phyloP scores from a whole-genome alignment of 768 basidiomycete genomes.

The Termitomyces heimii region DNA sequence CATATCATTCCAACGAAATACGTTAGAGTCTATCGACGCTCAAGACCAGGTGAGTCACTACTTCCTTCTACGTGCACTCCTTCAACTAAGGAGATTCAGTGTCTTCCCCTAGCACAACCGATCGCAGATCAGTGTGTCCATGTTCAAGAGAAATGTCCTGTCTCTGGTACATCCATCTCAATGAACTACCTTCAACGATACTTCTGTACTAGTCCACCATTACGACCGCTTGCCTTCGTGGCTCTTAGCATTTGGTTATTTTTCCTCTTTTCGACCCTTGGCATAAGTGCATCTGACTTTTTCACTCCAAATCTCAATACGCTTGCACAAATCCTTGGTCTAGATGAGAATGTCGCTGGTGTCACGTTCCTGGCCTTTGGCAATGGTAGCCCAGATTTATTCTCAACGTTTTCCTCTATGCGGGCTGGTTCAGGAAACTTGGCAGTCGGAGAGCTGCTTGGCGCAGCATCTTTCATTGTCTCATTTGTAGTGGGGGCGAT shows the following conservation, averaged over 20 bases:
- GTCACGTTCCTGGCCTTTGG: slow-evolving; percentile 97
- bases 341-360: slow-evolving; percentile 92
- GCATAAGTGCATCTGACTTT: slow-evolving; percentile 94
- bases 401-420: slow-evolving; percentile 94
- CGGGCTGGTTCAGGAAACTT: slow-evolving; percentile 77
- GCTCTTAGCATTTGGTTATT: slow-evolving; percentile 72
- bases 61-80: not conserved
- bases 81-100: slow-evolving; percentile 33
- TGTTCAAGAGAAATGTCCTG: slow-evolving; percentile 51
- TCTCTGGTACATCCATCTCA: slow-evolving; percentile 58
- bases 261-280: slow-evolving; percentile 94
- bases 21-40: slow-evolving; percentile 6
- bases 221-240: slow-evolving; percentile 56
- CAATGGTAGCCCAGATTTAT: slow-evolving; percentile 95
- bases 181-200: slow-evolving; percentile 66
- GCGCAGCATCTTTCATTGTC: slow-evolving; percentile 93
- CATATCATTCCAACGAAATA: slow-evolving; percentile 30
- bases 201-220: slow-evolving; percentile 54
- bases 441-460: slow-evolving; percentile 92
- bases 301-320: slow-evolving; percentile 96
- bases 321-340: slow-evolving; percentile 75
- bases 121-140: slow-evolving; percentile 56
- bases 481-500: slow-evolving; percentile 97
- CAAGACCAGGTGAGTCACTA: slow-evolving; percentile 23
- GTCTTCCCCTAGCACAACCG: slow-evolving; percentile 56